A percentile compares a stretch with the other conserved stretches of the same genome.
Conservation (phyloP, 257 asterid species). For the Lantana camara region DNA sequence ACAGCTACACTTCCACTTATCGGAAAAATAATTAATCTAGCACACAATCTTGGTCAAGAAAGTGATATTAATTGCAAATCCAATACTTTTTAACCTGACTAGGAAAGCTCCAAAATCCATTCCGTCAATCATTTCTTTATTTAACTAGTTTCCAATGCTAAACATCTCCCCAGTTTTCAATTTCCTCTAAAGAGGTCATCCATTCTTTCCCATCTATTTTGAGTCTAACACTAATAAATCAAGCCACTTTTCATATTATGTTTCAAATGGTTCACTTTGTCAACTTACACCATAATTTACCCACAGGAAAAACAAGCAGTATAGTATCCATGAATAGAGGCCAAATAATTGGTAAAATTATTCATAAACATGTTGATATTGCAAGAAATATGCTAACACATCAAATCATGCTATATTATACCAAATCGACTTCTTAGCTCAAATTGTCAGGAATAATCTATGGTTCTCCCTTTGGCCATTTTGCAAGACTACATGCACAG, state of each 20-base stretch:
- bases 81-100: neutral
- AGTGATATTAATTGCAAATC: conserved; percentile 5
- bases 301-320: neutral
- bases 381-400: conserved; percentile 3
- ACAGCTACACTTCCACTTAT: neutral
- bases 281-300: neutral
- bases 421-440: neutral
- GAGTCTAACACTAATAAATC: neutral
- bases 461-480: neutral
- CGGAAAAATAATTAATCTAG: neutral
- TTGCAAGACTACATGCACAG: neutral
- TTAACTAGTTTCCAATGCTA: neutral
- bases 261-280: neutral
- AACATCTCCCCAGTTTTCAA: neutral
- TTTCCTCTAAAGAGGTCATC: neutral
- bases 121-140: conserved; percentile 3
- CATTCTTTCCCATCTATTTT: neutral
- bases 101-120: neutral
- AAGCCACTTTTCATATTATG: conserved; percentile 9
- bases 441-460: neutral
- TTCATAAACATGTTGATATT: neutral
- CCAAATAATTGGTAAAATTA: neutral
- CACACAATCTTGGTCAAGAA: neutral
- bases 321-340: conserved; percentile 9
- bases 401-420: neutral